Percentiles rank a stretch among this genome's conserved stretches.
Conservation (phyloP, 78 protist species). For the Dictyostelium purpureum region DNA sequence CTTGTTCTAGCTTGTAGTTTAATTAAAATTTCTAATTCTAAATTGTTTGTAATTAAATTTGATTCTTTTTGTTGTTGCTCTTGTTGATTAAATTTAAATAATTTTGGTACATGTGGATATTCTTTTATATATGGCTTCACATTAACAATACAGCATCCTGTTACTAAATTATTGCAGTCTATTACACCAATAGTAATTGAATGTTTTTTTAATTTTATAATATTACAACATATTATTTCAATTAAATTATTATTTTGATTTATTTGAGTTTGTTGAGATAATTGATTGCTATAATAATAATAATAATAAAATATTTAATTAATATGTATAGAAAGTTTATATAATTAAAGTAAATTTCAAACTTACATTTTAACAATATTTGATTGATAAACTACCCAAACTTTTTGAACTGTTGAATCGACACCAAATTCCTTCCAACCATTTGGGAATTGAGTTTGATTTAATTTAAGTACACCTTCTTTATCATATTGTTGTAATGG, state of each 20-base stretch:
- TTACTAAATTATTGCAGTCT: conserved; percentile 34
- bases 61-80: background rate
- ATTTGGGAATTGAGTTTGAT: background rate
- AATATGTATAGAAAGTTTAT: too few species aligned
- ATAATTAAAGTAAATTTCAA: background rate
- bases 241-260: conserved; percentile 8
- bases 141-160: conserved; percentile 32
- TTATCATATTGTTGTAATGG: too few species aligned
- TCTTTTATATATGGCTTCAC: conserved; percentile 45
- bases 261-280: too few species aligned
- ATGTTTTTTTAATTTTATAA: conserved; percentile 22
- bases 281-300: conserved; percentile 18
- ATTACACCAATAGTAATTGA: background rate
- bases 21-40: background rate
- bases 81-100: background rate
- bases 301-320: background rate
- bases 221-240: conserved; percentile 39
- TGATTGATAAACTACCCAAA: conserved; percentile 60
- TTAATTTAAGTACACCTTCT: conserved; percentile 56
- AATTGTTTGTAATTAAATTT: background rate
- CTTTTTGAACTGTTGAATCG: background rate
- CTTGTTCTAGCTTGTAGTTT: conserved; percentile 29
- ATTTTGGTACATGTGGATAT: conserved; percentile 13
- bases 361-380: conserved; percentile 20
- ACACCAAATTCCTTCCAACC: conserved; percentile 81